Evolutionary conservation across 495 filamentous ascomycete genomes (phyloP).

Genomic region (Lichina pygmaea): DNA sequence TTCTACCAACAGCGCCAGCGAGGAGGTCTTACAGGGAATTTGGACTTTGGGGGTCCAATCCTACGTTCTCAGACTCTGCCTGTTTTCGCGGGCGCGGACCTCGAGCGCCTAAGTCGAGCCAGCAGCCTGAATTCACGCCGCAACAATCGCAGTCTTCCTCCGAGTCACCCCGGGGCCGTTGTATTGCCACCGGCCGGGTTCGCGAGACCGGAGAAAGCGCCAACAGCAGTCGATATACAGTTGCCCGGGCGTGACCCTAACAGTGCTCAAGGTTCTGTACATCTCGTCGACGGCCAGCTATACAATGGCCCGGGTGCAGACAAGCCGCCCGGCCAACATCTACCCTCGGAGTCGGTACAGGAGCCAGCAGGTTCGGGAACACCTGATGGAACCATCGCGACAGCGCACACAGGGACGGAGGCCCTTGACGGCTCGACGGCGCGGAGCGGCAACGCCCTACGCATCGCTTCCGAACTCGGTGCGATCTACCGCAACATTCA

Average conservation of each 20-base stretch:
- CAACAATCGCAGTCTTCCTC: conserved; percentile 2
- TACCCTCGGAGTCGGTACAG: not conserved
- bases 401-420: conserved; percentile 19
- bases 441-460: conserved; percentile 24
- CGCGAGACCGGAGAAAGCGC: too few species aligned
- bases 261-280: not conserved
- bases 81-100: conserved; percentile 7
- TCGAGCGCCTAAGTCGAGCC: conserved; percentile 9
- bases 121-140: conserved; percentile 15
- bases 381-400: conserved; percentile 16
- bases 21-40: conserved; percentile 21
- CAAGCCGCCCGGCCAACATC: not conserved
- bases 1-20: conserved; percentile 81
- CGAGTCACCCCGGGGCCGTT: too few species aligned
- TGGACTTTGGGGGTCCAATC: conserved; percentile 24
- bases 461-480: conserved; percentile 54
- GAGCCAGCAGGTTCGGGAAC: conserved; percentile 13
- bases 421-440: conserved; percentile 23
- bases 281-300: too few species aligned
- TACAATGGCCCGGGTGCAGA: not conserved
- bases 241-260: conserved; percentile 1
- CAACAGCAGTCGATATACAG: not conserved
- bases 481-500: conserved; percentile 73
- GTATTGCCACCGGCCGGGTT: not conserved
- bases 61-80: conserved; percentile 13